phyloP scores from a whole-genome alignment of 1,284 basidiomycete genomes.

The Naganishia cerealis region DNA sequence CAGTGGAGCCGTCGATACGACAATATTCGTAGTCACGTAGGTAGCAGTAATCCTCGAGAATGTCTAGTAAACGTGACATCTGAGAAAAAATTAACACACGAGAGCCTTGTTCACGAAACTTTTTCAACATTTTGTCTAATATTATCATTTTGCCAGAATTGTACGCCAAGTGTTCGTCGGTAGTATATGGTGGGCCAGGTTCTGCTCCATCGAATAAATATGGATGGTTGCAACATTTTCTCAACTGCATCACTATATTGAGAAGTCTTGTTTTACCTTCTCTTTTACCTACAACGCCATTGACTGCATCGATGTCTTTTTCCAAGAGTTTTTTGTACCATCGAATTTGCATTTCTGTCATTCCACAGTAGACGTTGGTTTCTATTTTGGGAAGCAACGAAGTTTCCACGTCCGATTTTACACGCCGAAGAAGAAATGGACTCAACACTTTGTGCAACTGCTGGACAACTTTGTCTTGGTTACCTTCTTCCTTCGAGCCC shows the following conservation, averaged over 20 bases:
- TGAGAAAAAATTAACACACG: conserved; percentile 96
- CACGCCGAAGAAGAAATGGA: conserved; percentile 89
- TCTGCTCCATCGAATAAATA: conserved; percentile 56
- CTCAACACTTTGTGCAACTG: conserved; percentile 95
- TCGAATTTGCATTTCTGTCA: conserved; percentile 96
- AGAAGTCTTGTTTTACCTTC: conserved; percentile 96
- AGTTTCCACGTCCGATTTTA: conserved; percentile 98
- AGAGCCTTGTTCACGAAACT: conserved; percentile 89
- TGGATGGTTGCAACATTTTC: conserved; percentile 63
- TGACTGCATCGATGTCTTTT: conserved; percentile 98
- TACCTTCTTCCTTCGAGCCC: too few species aligned
- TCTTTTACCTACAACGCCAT: conserved; percentile 95
- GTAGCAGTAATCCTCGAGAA: conserved; percentile 94
- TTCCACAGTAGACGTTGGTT: conserved; percentile 96
- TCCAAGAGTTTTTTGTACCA: conserved; percentile 96
- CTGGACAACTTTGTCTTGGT: conserved; percentile 74
- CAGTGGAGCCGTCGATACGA: conserved; percentile 91
- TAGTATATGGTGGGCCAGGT: conserved; percentile 96
- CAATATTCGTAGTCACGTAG: conserved; percentile 92
- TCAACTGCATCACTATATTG: conserved; percentile 98
- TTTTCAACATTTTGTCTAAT: conserved; percentile 85
- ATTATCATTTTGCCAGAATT: conserved; percentile 98
- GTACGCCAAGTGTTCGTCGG: conserved; percentile 91
- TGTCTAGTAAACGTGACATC: conserved; percentile 94
- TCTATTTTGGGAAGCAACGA: conserved; percentile 95